Conservation (phyloP, 106 monocot species). For the Acorus gramineus region DNA sequence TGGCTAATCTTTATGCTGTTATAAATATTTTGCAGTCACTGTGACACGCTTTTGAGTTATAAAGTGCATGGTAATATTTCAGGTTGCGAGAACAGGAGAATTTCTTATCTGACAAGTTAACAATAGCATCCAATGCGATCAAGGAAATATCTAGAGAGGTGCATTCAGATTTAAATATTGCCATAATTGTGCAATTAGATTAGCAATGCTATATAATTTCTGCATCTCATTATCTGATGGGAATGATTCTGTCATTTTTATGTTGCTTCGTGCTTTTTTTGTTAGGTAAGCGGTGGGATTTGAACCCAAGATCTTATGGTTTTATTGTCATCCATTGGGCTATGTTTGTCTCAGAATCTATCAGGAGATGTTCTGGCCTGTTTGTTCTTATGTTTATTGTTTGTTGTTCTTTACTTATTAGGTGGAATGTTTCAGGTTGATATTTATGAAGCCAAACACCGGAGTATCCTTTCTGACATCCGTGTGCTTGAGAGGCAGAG, state of each 20-base stretch:
- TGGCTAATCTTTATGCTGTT: too few species aligned
- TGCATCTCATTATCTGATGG: too few species aligned
- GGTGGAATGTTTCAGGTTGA: slow-evolving; percentile 38
- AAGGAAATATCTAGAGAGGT: slow-evolving; percentile 70
- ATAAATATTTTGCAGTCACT: too few species aligned
- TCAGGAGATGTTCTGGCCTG: too few species aligned
- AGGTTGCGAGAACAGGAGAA: slow-evolving; percentile 77
- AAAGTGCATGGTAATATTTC: background rate
- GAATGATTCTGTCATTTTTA: background rate
- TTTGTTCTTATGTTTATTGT: too few species aligned
- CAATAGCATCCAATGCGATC: slow-evolving; percentile 16
- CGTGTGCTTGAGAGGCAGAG: slow-evolving; percentile 53
- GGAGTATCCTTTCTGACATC: slow-evolving; percentile 36
- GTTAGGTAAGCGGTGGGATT: background rate
- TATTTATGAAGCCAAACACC: slow-evolving; percentile 41
- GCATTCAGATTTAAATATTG: too few species aligned
- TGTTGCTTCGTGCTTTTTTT: background rate
- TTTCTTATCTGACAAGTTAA: slow-evolving; percentile 35
- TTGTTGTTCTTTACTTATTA: background rate
- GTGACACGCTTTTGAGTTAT: too few species aligned
- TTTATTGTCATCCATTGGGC: too few species aligned
- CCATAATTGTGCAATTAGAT: too few species aligned
- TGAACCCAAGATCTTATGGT: too few species aligned
- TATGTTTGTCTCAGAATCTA: too few species aligned
- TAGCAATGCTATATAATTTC: too few species aligned